phyloP scores from a whole-genome alignment of 2,329 filamentous ascomycete species.

The Hymenoscyphus fraxineus region DNA sequence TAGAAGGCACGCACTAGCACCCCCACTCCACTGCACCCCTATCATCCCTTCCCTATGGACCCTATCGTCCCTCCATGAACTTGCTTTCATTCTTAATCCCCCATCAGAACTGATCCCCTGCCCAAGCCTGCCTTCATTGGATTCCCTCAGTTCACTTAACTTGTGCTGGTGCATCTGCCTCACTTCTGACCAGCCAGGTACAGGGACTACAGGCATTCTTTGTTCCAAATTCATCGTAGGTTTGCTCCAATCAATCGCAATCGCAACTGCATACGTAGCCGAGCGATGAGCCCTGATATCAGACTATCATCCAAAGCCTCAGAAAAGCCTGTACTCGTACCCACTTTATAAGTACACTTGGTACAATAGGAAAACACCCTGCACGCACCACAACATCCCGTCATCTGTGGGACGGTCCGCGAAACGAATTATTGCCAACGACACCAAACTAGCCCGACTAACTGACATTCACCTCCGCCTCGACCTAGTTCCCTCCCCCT shows the following conservation, averaged over 20 bases:
- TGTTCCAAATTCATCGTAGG: no score
- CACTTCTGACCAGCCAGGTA: no score
- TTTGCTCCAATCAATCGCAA: no score
- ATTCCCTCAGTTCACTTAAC: no score
- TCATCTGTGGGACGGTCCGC: not conserved
- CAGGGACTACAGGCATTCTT: no score
- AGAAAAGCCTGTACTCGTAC: not conserved
- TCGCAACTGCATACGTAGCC: no score
- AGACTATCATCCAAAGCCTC: no score
- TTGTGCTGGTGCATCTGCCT: no score
- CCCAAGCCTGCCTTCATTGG: not conserved
- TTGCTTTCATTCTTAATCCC: not conserved
- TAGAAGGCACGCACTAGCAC: not conserved
- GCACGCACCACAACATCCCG: not conserved
- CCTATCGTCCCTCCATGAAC: not conserved
- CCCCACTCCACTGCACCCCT: not conserved
- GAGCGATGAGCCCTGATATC: no score
- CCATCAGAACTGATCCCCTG: not conserved
- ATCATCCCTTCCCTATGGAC: not conserved
- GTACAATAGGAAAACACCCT: constrained; percentile 8
- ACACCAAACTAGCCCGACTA: not conserved
- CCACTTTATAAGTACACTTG: constrained; percentile 7
- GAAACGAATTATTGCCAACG: not conserved
- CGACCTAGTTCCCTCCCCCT: not conserved
- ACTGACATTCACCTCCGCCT: not conserved